These are phyloP conservation scores for Alloascoidea africana DNA, from an alignment of 805 yeast species.

Conservation along the genomic window DNA sequence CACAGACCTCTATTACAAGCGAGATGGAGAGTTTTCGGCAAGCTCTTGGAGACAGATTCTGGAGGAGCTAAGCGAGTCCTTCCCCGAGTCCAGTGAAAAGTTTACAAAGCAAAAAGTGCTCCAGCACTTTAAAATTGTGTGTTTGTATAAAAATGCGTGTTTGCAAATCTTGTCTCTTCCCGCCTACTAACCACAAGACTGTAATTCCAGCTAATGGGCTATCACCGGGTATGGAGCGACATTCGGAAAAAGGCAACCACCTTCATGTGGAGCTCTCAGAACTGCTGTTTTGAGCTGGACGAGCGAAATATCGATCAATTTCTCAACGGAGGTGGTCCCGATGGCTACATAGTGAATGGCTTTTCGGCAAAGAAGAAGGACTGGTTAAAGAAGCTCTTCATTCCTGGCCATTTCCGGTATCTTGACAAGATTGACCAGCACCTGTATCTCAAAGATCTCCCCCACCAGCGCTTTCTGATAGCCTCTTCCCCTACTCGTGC, in stretches of 20 bases:
- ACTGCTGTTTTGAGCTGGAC: background rate
- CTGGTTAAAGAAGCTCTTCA: slow-evolving; percentile 1
- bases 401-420: background rate
- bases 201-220: background rate
- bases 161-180: no score
- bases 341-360: background rate
- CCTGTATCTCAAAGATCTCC: no score
- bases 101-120: slow-evolving; percentile 1
- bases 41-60: background rate
- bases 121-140: background rate
- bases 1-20: background rate
- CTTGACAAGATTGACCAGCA: background rate
- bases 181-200: no score
- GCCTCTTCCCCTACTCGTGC: no score
- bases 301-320: background rate
- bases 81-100: background rate
- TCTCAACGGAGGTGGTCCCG: background rate
- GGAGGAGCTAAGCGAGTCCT: background rate
- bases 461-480: no score
- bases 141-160: no score
- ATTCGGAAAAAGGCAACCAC: slow-evolving; percentile 1
- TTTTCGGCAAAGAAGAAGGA: background rate
- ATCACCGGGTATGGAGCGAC: background rate
- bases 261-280: background rate
- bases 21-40: background rate